Evolutionary conservation across 768 basidiomycete genomes (phyloP).

Genomic region (Gautieria morchelliformis): DNA sequence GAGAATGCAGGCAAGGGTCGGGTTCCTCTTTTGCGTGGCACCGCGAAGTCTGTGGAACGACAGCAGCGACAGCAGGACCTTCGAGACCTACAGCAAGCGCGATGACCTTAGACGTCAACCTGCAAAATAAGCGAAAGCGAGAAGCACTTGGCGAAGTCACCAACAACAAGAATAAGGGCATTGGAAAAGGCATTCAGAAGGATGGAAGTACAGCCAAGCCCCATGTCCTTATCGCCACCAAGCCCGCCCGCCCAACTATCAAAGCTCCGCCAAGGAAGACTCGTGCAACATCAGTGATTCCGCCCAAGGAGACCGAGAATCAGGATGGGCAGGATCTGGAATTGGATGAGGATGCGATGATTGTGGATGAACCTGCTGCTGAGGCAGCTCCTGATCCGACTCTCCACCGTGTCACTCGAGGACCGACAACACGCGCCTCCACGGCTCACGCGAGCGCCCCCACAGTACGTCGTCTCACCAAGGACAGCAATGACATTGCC

Average conservation of each 20-base stretch:
- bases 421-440: neutral
- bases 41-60: constrained; percentile 24
- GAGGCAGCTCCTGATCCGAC: constrained; percentile 12
- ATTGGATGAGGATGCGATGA: constrained; percentile 43
- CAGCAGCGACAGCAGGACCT: too few relatives aligned
- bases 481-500: neutral
- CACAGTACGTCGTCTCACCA: neutral
- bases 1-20: constrained; percentile 65
- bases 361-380: constrained; percentile 22
- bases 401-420: constrained; percentile 17
- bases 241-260: neutral
- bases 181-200: constrained; percentile 1
- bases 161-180: constrained; percentile 17
- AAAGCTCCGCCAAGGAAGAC: constrained; percentile 45
- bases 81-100: constrained; percentile 32
- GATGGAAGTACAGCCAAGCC: constrained; percentile 27
- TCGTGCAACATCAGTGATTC: constrained; percentile 18
- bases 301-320: constrained; percentile 10
- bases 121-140: constrained; percentile 63
- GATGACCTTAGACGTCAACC: constrained; percentile 33
- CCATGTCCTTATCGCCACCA: neutral
- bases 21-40: constrained; percentile 23
- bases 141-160: constrained; percentile 68
- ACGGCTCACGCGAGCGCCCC: neutral
- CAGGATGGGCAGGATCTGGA: constrained; percentile 4